Evolutionary conservation across 2,329 filamentous ascomycete species (phyloP), one percentile per base, ranked within the genome.

Genomic region (Pezicula radicicola): DNA sequence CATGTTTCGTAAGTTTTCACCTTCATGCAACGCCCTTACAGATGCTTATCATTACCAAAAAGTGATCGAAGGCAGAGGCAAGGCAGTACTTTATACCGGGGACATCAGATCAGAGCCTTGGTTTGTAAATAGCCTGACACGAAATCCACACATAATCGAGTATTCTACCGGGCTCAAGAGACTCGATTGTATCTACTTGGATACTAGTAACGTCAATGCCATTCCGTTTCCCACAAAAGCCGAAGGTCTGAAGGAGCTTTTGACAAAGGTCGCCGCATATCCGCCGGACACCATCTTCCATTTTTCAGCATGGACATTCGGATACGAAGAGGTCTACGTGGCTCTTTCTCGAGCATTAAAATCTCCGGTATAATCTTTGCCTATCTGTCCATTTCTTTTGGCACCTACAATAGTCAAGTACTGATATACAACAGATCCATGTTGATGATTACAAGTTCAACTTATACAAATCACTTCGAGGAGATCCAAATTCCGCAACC

Each of bases 251-350:
- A 72, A 72, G 1, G 89, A 96, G 63, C 76, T 97, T 0, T 63
- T 97, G 1, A 70, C 74, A 4, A 87, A 91, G 58, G 77, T 96
- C 0, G 68, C 72, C 0, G 65, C 72, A 21, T 96, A 93, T 66
- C 87, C 91, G 0, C 55, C 74, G 1, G 81, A 90, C 37, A 96
- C 91, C 0, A 68, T 87, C 1, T 97, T 96, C 62, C 88, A 96
- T 66, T 79, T 97, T 43, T 83, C 91, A 51, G 83, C 91, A 1
- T 96, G 92, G 91, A 97, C 93, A 0, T 94, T 94, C 64, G 89
- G 89, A 0, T 96, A 97, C 57, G 92, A 97, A 66, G 88, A 96
- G 48, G 91, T 96, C 0, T 97, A 91, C 91, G 75, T 91, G 53
- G 87, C 90, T 0, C 71, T 97, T 1, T 85, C 91, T 0, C 80